A percentile compares a stretch with the other conserved stretches of the same genome.
Evolutionary conservation across 331 rosid genomes (phyloP).

Genomic region (Cydonia oblonga): DNA sequence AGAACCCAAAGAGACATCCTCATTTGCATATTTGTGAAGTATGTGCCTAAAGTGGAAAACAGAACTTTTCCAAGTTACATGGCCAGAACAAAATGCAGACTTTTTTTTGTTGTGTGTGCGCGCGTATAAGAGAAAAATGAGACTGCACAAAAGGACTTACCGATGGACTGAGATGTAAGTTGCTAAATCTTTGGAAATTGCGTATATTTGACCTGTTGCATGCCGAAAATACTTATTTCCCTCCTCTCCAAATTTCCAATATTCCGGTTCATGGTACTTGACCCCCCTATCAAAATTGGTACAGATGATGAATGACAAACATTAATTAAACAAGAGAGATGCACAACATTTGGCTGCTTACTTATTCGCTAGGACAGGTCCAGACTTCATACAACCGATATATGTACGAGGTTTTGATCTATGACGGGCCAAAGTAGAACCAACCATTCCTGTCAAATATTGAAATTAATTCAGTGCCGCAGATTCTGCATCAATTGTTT

Average conservation of each 20-base stretch:
- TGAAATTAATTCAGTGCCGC: background rate
- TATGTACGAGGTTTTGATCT: conserved; percentile 50
- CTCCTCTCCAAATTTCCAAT: conserved; percentile 58
- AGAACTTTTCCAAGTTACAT: background rate
- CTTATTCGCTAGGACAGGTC: conserved; percentile 51
- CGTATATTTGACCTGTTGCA: conserved; percentile 54
- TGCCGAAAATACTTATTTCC: conserved; percentile 55
- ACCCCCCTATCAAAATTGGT: conserved; percentile 28
- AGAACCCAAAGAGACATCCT: conserved; percentile 54
- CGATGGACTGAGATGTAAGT: conserved; percentile 46
- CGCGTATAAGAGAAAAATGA: background rate
- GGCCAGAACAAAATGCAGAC: background rate
- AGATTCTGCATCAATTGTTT: background rate
- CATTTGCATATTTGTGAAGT: conserved; percentile 50
- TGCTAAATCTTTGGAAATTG: conserved; percentile 48
- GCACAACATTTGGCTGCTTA: conserved; percentile 13
- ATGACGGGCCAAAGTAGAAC: conserved; percentile 51
- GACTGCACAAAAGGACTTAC: conserved; percentile 9
- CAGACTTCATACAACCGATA: conserved; percentile 59
- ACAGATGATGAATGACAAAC: background rate
- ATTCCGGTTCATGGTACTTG: conserved; percentile 51
- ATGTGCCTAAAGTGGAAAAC: conserved; percentile 23
- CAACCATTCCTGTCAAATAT: conserved; percentile 40
- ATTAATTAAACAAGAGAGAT: background rate
- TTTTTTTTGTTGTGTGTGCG: background rate